Conservation (phyloP, 78 protist species). For the Dictyostelium capitatum region DNA sequence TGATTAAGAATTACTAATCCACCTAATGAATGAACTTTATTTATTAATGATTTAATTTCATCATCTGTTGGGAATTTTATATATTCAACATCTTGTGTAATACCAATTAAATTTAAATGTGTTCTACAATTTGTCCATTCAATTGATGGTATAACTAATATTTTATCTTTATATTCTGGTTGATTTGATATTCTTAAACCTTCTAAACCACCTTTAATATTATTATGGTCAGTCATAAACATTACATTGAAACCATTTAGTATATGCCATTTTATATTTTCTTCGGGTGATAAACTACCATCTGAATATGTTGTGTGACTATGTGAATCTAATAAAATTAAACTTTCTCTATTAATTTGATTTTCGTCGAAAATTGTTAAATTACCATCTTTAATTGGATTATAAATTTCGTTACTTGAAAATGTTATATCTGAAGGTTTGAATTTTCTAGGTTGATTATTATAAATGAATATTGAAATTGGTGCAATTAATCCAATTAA, state of each 20-base stretch:
- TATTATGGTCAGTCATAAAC: slow-evolving; percentile 70
- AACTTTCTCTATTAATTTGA: neutral
- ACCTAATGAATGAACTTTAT: slow-evolving; percentile 31
- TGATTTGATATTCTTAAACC: slow-evolving; percentile 20
- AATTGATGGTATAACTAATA: slow-evolving; percentile 32
- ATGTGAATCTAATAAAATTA: slow-evolving; percentile 51
- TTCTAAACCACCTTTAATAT: slow-evolving; percentile 26
- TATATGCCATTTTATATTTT: slow-evolving; percentile 73
- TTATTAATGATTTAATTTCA: slow-evolving; percentile 26
- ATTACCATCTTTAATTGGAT: neutral
- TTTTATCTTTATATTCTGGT: slow-evolving; percentile 21
- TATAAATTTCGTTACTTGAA: neutral
- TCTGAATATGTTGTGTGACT: slow-evolving; percentile 35
- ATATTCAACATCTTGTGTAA: neutral
- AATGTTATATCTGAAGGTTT: neutral
- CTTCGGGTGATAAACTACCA: slow-evolving; percentile 40
- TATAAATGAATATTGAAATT: neutral
- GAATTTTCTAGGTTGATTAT: neutral
- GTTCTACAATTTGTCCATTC: slow-evolving; percentile 68
- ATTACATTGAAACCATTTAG: slow-evolving; percentile 49
- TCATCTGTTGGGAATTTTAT: slow-evolving; percentile 38
- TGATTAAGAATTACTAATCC: slow-evolving; percentile 56
- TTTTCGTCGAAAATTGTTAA: neutral
- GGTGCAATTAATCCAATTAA: slow-evolving; percentile 8
- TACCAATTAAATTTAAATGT: slow-evolving; percentile 56